Conservation (phyloP, 1,284 basidiomycete genomes). For the Marasmius fiardii region DNA sequence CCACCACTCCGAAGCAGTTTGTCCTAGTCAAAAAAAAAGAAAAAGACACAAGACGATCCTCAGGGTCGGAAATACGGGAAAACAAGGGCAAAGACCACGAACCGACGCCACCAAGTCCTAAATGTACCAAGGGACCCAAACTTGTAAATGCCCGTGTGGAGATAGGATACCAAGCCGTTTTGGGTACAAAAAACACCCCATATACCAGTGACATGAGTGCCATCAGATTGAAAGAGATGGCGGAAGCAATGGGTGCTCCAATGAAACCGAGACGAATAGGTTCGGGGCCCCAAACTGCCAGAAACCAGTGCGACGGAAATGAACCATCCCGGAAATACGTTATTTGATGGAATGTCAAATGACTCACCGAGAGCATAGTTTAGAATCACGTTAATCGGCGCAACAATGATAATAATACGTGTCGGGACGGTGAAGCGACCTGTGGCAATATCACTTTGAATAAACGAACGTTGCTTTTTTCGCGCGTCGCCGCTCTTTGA, state of each 20-base stretch:
- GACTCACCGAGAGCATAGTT: conserved; percentile 77
- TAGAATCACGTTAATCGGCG: conserved; percentile 82
- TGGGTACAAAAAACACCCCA: conserved; percentile 70
- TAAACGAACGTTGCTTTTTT: conserved; percentile 1
- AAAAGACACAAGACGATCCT: no score
- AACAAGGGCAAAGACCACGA: background rate
- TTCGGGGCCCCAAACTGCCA: conserved; percentile 78
- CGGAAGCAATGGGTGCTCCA: conserved; percentile 90
- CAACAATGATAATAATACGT: conserved; percentile 78
- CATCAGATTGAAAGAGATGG: conserved; percentile 86
- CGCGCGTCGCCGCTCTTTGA: background rate
- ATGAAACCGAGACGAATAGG: conserved; percentile 83
- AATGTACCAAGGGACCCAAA: conserved; percentile 66
- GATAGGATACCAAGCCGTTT: conserved; percentile 84
- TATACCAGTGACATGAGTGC: conserved; percentile 69
- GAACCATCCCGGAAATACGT: no score
- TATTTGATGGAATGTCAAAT: background rate
- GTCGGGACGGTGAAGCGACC: conserved; percentile 88
- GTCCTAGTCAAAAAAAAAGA: conserved; percentile 23
- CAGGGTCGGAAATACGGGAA: no score
- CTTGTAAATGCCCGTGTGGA: conserved; percentile 64
- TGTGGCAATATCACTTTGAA: conserved; percentile 17
- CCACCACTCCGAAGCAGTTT: conserved; percentile 85
- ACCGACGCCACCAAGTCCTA: conserved; percentile 42
- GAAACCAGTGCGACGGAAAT: background rate